Base-by-base conservation (phyloP, 164 flowering plant genomes). In the Magnolia changhungtana region DNA sequence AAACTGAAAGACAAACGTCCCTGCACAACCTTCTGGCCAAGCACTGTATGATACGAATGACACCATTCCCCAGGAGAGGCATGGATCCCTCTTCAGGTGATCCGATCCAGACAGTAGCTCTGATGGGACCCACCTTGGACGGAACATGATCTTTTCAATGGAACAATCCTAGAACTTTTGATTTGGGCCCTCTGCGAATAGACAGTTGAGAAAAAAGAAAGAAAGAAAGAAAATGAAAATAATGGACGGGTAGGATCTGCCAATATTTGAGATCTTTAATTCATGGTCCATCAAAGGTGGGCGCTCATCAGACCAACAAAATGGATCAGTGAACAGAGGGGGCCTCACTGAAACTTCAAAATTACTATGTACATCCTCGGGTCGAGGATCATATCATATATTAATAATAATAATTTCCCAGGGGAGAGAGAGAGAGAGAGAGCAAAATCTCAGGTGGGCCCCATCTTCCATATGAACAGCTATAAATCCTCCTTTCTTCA, bases 401-500 rank as follows among this genome's bases (percentile, higher is more conserved):
- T 21, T 64, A 64, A 64, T 64, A 21, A n/a, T n/a, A 64, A 64
- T 64, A 21, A n/a, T n/a, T n/a, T 13, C 27, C 1, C 23, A 5
- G 21, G 67, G 0, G 19, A 7, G 9, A 8, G 67, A 19, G 24
- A 64, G 67, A 19, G 67, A n/a, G 27, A 64, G 27, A 18, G 23
- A 8, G 14, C 55, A 49, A 70, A 31, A 68, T 68, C 71, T 16
- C 50, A 29, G 4, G 51, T 16, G 45, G 71, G 71, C 50, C 72
- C 58, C 72, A 70, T 21, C 72, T 16, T 8, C 59, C 58, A 1
- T 8, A 9, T 70, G 18, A 18, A 70, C 55, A 49, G 58, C 58
- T 49, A 70, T 70, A 70, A 49, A 70, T 70, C 27, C 72, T 16
- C 58, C n/a, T 45, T 70, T 50, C 49, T 70, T 21, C 55, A 7